phyloP scores from a whole-genome alignment of 176 grass and related monocot genomes.

The Phoenix roebelenii region DNA sequence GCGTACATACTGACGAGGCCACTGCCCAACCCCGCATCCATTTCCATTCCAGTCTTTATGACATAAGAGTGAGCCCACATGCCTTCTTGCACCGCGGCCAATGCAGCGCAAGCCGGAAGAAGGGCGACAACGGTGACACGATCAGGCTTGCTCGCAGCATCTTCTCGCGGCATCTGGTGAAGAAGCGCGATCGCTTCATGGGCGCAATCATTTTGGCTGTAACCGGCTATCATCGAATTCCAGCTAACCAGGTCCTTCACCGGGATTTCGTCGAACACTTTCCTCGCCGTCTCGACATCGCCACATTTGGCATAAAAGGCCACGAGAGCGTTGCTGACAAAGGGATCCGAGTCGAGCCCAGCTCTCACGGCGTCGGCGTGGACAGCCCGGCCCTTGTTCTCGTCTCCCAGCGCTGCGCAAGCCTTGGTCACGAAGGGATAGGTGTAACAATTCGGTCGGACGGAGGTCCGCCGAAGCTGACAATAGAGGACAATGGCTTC shows the following conservation, averaged over 20 bases:
- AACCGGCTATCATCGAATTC: slow-evolving; percentile 9
- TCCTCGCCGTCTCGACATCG: slow-evolving; percentile 1
- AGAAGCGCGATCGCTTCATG: background rate
- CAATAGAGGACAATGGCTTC: background rate
- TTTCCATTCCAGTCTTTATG: background rate
- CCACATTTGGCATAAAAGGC: background rate
- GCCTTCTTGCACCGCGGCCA: background rate
- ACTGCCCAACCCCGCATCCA: background rate
- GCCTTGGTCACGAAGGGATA: slow-evolving; percentile 11
- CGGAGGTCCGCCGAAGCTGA: background rate
- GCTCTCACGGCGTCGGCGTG: background rate
- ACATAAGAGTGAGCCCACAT: slow-evolving; percentile 9
- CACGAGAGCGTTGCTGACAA: slow-evolving; percentile 2
- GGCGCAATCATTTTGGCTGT: background rate
- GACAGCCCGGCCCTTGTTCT: background rate
- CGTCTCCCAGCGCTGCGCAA: background rate
- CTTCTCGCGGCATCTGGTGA: background rate
- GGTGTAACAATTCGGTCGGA: slow-evolving; percentile 1
- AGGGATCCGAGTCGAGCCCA: background rate
- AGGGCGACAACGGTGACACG: background rate
- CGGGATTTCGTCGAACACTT: slow-evolving; percentile 4
- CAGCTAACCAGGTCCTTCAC: slow-evolving; percentile 7
- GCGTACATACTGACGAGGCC: slow-evolving; percentile 9
- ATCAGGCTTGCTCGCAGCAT: background rate
- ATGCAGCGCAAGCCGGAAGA: slow-evolving; percentile 2